Evolutionary conservation across 192 early-diverging fungal species (phyloP).

Genomic region (Coemansia sp.): DNA sequence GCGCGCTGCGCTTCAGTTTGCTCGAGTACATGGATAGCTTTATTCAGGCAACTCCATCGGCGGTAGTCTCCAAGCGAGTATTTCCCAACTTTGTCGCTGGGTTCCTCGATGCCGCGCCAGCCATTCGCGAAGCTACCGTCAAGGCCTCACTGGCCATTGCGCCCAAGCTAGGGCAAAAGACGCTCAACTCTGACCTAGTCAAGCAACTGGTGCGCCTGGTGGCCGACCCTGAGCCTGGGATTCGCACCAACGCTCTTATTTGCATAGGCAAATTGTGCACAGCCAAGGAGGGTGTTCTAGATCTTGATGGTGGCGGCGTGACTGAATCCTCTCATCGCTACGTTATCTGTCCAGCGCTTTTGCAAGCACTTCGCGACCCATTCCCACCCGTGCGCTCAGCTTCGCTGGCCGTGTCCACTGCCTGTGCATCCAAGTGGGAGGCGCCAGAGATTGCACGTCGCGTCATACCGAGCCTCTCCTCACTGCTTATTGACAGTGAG

Average conservation of each 20-base stretch:
- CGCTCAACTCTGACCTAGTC: slow-evolving; percentile 73
- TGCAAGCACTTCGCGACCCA: slow-evolving; percentile 78
- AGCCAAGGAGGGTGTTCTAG: slow-evolving; percentile 41
- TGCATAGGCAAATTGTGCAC: slow-evolving; percentile 91
- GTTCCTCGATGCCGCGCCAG: slow-evolving; percentile 81
- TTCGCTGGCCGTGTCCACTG: slow-evolving; percentile 72
- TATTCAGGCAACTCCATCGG: slow-evolving; percentile 65
- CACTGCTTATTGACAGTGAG: slow-evolving; percentile 32
- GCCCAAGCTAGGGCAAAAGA: slow-evolving; percentile 59
- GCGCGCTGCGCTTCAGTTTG: slow-evolving; percentile 79
- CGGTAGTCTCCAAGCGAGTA: slow-evolving; percentile 75
- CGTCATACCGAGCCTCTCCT: slow-evolving; percentile 72
- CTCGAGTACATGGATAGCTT: slow-evolving; percentile 78
- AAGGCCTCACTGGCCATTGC: slow-evolving; percentile 77
- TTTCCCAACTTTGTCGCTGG: slow-evolving; percentile 86
- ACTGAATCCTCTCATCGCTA: slow-evolving; percentile 73
- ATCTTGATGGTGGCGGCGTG: slow-evolving; percentile 47
- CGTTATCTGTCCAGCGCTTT: slow-evolving; percentile 80
- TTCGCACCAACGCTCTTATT: slow-evolving; percentile 93
- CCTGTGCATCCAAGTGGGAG: slow-evolving; percentile 64
- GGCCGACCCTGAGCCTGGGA: slow-evolving; percentile 89
- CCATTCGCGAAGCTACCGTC: slow-evolving; percentile 89
- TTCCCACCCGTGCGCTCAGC: slow-evolving; percentile 87
- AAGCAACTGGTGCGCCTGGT: slow-evolving; percentile 86
- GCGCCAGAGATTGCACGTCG: slow-evolving; percentile 67